Percentiles rank a stretch among this genome's conserved stretches.
phyloP scores from a whole-genome alignment of 305 asterid genomes.

The Fraxinus platypoda region DNA sequence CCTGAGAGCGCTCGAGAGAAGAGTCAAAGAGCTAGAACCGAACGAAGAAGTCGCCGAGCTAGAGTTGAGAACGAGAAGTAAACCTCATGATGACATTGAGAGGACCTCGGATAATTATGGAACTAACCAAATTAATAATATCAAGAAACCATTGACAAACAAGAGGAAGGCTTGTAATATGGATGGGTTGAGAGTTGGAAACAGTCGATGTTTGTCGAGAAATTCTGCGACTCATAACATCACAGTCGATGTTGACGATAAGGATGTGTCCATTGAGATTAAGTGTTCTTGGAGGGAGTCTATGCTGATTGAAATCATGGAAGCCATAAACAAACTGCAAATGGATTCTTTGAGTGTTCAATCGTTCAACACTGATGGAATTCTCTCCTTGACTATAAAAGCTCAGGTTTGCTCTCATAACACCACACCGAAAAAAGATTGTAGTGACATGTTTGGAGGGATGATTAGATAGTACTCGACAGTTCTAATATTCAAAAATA shows the following conservation, averaged over 20 bases:
- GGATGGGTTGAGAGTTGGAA: conserved; percentile 37
- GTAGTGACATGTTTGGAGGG: not conserved
- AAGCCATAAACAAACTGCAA: conserved; percentile 42
- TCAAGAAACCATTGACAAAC: conserved; percentile 39
- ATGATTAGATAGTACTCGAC: not conserved
- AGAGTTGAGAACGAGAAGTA: conserved; percentile 42
- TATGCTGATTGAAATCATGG: conserved; percentile 57
- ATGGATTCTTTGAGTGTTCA: conserved; percentile 56
- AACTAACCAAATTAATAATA: conserved; percentile 27
- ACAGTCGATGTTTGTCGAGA: conserved; percentile 26
- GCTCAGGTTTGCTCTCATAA: conserved; percentile 58
- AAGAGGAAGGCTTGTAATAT: conserved; percentile 62
- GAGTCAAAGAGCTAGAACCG: conserved; percentile 60
- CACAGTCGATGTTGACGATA: conserved; percentile 40
- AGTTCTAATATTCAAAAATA: not conserved
- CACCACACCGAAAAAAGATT: not conserved
- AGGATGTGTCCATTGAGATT: conserved; percentile 55
- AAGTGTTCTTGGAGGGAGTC: conserved; percentile 59
- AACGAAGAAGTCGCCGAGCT: conserved; percentile 36
- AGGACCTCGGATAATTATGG: conserved; percentile 65
- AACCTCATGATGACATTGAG: conserved; percentile 51
- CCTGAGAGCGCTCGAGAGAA: conserved; percentile 66
- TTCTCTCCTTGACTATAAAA: conserved; percentile 49
- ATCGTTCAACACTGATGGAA: conserved; percentile 60
- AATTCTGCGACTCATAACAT: conserved; percentile 41